phyloP scores from a whole-genome alignment of 2,329 filamentous ascomycete genomes.

The Amesomyces nigricolor region DNA sequence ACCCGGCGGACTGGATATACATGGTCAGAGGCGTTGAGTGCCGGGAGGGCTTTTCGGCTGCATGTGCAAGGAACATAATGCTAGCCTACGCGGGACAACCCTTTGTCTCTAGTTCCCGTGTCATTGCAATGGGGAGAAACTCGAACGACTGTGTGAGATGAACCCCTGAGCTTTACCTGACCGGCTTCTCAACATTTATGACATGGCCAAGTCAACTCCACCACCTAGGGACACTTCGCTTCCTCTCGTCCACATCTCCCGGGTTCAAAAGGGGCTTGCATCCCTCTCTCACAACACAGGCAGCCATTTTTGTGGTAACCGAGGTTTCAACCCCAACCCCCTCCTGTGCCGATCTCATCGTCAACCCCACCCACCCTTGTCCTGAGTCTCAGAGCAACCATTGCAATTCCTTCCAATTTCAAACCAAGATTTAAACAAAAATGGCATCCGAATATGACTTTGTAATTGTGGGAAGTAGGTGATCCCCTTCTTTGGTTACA shows the following conservation, averaged over 20 bases:
- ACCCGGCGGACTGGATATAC: too few relatives aligned
- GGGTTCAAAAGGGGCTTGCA: background rate
- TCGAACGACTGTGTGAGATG: too few relatives aligned
- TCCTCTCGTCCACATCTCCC: background rate
- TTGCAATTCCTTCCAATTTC: background rate
- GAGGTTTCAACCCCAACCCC: too few relatives aligned
- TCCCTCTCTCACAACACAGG: background rate
- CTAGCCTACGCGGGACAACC: too few relatives aligned
- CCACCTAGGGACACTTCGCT: background rate
- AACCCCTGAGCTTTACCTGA: background rate
- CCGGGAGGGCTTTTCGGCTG: too few relatives aligned
- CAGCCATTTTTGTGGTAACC: too few relatives aligned
- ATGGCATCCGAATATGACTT: constrained; percentile 30
- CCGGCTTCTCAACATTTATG: background rate
- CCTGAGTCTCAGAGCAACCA: background rate
- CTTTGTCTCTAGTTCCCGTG: too few relatives aligned
- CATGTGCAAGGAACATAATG: too few relatives aligned
- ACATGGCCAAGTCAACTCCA: background rate
- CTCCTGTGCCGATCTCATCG: too few relatives aligned
- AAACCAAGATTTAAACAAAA: background rate
- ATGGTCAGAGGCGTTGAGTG: too few relatives aligned
- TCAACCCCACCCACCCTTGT: too few relatives aligned
- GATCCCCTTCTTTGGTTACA: background rate
- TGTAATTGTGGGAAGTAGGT: constrained; percentile 33
- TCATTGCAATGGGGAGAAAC: too few relatives aligned